phyloP scores from a whole-genome alignment of 768 basidiomycete genomes.

The Pulveroboletus sp. region DNA sequence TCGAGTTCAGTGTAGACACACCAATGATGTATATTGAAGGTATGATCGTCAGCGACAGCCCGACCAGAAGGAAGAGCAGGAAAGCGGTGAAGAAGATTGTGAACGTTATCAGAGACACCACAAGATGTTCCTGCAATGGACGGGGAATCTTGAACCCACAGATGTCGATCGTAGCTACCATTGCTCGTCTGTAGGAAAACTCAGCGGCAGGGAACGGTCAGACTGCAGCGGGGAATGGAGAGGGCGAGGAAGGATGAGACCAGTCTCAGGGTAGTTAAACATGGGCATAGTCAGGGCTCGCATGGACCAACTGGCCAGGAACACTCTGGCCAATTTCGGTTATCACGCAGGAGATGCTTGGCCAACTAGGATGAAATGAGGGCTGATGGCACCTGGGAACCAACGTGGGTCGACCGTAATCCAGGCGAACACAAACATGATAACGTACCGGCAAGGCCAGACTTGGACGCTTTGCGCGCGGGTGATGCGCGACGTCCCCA shows the following conservation, averaged over 20 bases:
- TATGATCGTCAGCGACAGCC: slow-evolving; percentile 70
- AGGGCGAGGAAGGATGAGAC: neutral
- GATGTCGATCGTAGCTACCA: slow-evolving; percentile 13
- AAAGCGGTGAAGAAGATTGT: slow-evolving; percentile 55
- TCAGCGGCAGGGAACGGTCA: neutral
- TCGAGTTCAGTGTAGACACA: slow-evolving; percentile 32
- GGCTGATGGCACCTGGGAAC: too few species aligned
- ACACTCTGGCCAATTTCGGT: neutral
- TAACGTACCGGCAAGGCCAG: neutral
- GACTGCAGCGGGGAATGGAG: neutral
- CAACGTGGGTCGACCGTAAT: neutral
- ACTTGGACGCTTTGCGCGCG: neutral
- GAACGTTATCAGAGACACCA: slow-evolving; percentile 44
- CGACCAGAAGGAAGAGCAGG: slow-evolving; percentile 71
- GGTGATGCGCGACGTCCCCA: neutral
- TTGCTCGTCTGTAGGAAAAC: slow-evolving; percentile 2
- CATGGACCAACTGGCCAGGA: neutral
- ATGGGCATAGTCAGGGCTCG: neutral
- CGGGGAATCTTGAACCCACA: slow-evolving; percentile 18
- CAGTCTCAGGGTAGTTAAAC: neutral
- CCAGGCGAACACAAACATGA: neutral
- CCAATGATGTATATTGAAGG: slow-evolving; percentile 60
- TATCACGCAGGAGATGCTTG: neutral
- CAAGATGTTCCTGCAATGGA: slow-evolving; percentile 44
- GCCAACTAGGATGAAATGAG: neutral